Evolutionary conservation across 1,284 basidiomycete genomes (phyloP).

Genomic region (Apiotrichum brassicae): DNA sequence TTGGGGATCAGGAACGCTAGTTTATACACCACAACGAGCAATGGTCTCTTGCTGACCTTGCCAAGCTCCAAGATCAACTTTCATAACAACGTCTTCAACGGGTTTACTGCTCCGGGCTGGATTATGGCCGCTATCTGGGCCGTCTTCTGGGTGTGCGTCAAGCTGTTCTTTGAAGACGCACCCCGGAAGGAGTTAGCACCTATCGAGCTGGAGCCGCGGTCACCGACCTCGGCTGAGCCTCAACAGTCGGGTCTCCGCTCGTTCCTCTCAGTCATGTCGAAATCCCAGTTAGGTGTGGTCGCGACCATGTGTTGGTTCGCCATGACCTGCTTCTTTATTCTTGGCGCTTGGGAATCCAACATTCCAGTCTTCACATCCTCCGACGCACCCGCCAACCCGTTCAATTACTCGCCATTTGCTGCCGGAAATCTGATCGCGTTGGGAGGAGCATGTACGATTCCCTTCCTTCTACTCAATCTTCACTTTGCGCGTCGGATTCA

Average conservation of each 20-base stretch:
- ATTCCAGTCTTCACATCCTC: constrained; percentile 7
- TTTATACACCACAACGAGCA: too few species aligned
- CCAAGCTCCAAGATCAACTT: constrained; percentile 7
- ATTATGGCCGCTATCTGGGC: constrained; percentile 7
- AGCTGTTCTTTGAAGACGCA: constrained; percentile 1
- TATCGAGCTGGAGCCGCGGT: not conserved
- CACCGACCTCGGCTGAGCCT: not conserved
- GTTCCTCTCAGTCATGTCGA: not conserved
- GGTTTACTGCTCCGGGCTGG: constrained; percentile 7
- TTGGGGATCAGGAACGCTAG: too few species aligned
- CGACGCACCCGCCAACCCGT: constrained; percentile 3
- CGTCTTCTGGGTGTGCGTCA: constrained; percentile 5
- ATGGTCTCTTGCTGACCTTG: too few species aligned
- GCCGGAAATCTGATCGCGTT: constrained; percentile 10
- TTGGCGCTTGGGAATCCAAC: constrained; percentile 10
- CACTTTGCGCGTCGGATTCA: constrained; percentile 3
- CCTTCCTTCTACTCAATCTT: constrained; percentile 10
- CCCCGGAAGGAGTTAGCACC: not conserved
- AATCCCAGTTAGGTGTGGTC: not conserved
- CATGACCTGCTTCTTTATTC: constrained; percentile 10
- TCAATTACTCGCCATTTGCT: constrained; percentile 10
- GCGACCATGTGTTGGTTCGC: constrained; percentile 9
- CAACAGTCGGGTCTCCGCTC: not conserved
- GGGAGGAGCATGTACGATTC: constrained; percentile 7
- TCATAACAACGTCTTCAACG: constrained; percentile 6